Conservation (phyloP, 176 grass and related monocot species). For the Eremochloa ophiuroides region DNA sequence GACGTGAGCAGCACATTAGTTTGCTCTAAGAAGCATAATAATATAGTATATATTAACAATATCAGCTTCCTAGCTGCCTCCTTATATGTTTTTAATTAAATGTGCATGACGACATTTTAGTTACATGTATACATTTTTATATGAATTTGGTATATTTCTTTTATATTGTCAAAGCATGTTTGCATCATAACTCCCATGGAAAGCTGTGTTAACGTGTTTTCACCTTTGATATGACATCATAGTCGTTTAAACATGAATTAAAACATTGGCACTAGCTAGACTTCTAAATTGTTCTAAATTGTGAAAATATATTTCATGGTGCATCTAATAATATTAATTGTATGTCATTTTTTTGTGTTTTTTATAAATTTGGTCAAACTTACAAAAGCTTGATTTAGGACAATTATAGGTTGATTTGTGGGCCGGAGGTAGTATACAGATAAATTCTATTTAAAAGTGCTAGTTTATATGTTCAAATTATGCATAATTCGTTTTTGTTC, state of each 20-base stretch:
- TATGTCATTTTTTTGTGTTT: not conserved
- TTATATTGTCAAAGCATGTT: not conserved
- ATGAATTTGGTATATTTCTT: not conserved
- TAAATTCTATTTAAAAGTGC: too few species aligned
- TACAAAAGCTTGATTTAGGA: not conserved
- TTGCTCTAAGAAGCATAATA: not conserved
- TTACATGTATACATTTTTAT: too few species aligned
- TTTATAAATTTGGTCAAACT: not conserved
- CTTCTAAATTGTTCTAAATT: too few species aligned
- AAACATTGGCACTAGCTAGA: not conserved
- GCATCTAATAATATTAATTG: not conserved
- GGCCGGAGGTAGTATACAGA: too few species aligned
- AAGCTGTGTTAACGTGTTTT: not conserved
- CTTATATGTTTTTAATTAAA: too few species aligned
- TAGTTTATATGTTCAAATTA: not conserved
- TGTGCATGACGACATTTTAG: too few species aligned
- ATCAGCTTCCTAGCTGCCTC: not conserved
- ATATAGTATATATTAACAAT: too few species aligned
- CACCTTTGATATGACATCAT: not conserved
- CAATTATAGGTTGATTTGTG: not conserved
- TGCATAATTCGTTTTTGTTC: not conserved
- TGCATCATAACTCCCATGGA: not conserved
- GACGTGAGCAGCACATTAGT: conserved; percentile 19
- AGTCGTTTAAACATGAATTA: not conserved
- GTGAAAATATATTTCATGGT: not conserved